Conservation (phyloP, 164 flowering plant genomes). For the Cinnamomum micranthum region DNA sequence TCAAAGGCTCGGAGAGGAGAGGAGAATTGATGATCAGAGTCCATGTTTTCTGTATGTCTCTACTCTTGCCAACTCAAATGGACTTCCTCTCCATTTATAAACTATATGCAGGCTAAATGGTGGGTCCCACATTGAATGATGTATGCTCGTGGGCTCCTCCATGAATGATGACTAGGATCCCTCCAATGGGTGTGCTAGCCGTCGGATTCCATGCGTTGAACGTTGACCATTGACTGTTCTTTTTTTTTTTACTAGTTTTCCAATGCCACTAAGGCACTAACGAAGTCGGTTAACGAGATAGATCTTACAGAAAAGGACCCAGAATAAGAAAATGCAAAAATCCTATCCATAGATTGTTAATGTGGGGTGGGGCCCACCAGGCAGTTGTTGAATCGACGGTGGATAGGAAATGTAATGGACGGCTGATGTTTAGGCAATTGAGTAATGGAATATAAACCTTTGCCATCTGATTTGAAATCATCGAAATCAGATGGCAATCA, state of each 20-base stretch:
- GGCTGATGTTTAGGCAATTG: not conserved
- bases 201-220: not conserved
- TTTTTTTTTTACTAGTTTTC: not conserved
- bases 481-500: too few relatives aligned
- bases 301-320: not conserved
- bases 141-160: too few relatives aligned
- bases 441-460: not conserved
- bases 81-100: not conserved
- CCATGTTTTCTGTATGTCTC: not conserved
- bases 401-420: not conserved
- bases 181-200: not conserved
- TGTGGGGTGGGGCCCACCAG: too few relatives aligned
- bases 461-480: too few relatives aligned
- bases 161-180: too few relatives aligned
- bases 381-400: too few relatives aligned
- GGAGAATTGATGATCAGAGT: not conserved
- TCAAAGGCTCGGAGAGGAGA: not conserved
- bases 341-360: too few relatives aligned
- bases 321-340: too few relatives aligned
- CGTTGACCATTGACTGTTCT: not conserved
- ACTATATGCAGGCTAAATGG: not conserved
- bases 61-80: not conserved
- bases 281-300: not conserved
- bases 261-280: not conserved
- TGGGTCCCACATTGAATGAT: not conserved